Evolutionary conservation across 148 eudicot species (phyloP), one percentile per base, ranked within the genome.

Genomic region (Polygonum maritimum): DNA sequence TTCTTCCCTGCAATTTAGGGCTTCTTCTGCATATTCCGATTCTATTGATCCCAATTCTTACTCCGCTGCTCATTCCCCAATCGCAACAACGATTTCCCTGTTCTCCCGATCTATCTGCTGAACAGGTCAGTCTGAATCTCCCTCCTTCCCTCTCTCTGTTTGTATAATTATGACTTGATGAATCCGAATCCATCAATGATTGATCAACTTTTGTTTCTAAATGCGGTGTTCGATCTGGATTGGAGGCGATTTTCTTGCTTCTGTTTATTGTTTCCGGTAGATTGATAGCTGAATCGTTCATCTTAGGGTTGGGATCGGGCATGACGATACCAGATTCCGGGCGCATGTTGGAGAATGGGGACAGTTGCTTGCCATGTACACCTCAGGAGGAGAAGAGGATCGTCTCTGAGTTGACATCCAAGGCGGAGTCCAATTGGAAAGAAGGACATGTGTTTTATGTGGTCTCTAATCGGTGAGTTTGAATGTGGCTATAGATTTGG

Each of bases 391-490:
- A 94, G 79, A 82, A 79, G 54, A 80, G 81, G 78, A 87, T 88
- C 31, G 70, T 91, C 8, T 71, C 79, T 40, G 87, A 87, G 73
- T 81, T 94, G 78, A 82, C 69, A 13, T 75, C 79, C 49, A 70
- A 84, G 78, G 91, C 95, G 1, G 97, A 91, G 78, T 76, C 89
- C 45, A 86, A 84, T 82, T 78, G 85, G 78, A 78, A 82, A 63
- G 86, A 91, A 81, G 98, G 97, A 67, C 74, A 89, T 76, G 79
- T 87, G 77, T 94, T 88, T 70, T 94, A 78, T 67, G 83, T 87
- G 51, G 48, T 94, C 41, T 91, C 98, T 41, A 76, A 69, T 52
- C 74, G 90, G 98, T 94, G 67, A 21, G 71, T 67, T 16, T 9
- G 26, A 33, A 33, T 63, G 40, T 7, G 39, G 71, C 9, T 7